These are phyloP conservation scores for Cryptosporidium tyzzeri DNA, from an alignment of 169 alveolate genomes.

Conservation along the genomic window DNA sequence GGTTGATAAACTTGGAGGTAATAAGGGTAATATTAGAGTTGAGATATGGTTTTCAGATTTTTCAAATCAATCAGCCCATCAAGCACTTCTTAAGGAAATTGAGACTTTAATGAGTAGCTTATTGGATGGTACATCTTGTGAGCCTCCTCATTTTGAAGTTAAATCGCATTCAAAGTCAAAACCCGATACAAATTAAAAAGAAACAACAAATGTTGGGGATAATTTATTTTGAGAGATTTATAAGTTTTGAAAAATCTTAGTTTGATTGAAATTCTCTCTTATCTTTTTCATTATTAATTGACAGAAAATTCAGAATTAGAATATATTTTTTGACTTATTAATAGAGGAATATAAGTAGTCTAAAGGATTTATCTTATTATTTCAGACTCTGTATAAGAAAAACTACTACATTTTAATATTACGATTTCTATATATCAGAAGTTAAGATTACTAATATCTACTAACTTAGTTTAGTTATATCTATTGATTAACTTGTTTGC, in stretches of 20 bases:
- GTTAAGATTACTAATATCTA: conserved; percentile 74
- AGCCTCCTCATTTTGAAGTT: conserved; percentile 49
- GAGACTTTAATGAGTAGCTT: conserved; percentile 80
- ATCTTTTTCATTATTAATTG: conserved; percentile 28
- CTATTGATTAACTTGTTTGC: conserved; percentile 31
- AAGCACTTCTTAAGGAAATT: conserved; percentile 76
- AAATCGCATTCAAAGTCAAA: conserved; percentile 79
- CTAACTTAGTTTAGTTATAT: conserved; percentile 71
- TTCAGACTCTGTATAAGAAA: conserved; percentile 1
- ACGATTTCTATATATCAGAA: conserved; percentile 57
- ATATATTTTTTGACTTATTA: conserved; percentile 32
- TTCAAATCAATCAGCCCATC: conserved; percentile 77
- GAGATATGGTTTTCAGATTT: conserved; percentile 80
- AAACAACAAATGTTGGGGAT: background rate
- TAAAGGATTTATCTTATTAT: conserved; percentile 4
- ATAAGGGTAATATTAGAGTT: conserved; percentile 77
- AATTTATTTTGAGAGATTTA: conserved; percentile 5
- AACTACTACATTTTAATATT: conserved; percentile 60
- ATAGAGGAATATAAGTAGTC: conserved; percentile 15
- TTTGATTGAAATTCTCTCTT: background rate
- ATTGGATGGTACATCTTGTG: conserved; percentile 78
- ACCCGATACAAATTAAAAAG: conserved; percentile 71
- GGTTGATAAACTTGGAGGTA: conserved; percentile 80
- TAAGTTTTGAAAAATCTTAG: background rate
- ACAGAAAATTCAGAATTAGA: conserved; percentile 57